Base-by-base conservation (phyloP, 2,329 filamentous ascomycete species). In the Sordariomycetes sp. region DNA sequence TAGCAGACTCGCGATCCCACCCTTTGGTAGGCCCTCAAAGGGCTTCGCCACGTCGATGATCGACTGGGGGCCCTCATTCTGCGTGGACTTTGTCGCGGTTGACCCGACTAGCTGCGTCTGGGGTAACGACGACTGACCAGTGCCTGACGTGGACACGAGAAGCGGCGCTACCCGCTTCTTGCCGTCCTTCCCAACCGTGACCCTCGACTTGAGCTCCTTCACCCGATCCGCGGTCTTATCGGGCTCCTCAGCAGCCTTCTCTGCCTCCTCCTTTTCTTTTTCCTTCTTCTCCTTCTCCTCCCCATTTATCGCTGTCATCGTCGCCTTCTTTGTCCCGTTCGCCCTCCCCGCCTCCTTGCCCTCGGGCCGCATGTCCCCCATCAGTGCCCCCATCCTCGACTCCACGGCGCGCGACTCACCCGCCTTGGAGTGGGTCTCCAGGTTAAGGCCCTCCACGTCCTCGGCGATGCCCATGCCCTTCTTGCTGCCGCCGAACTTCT, bases 341-440 rank as follows among this genome's bases (percentile, higher is more conserved):
- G 55, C 35, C 25, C 53, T 57, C n/a, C 69, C 74, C 48, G 83
- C 82, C 3, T 78, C 75, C 37, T 83, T 82, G 4, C 79, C 77
- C 3, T 80, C 71, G 2, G 79, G 75, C 57, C 79, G 79, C 20
- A 81, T 80, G 67, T 96, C 92, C 6, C 93, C 93, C 94, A 99
- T 99, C 43, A 99, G 74, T n/a, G 93, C 93, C 14, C 94, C 94
- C 94, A 99, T 99, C 63, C 93, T 84, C 2, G 91, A 94, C 72
- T 99, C 90, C 0, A 93, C 92, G 5, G 88, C 92, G 62, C 87
- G 89, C 35, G 93, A 81, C 69, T 99, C 94, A 24, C 88, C 93
- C 51, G 88, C 91, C 68, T 95, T 97, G 73, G 91, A 96, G 69
- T 87, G 88, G 65, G 95, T 91, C 72, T 99, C 94, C 0, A 99